Evolutionary conservation across 2,329 filamentous ascomycete species (phyloP), one percentile per base, ranked within the genome.

Genomic region (Cytospora mali): DNA sequence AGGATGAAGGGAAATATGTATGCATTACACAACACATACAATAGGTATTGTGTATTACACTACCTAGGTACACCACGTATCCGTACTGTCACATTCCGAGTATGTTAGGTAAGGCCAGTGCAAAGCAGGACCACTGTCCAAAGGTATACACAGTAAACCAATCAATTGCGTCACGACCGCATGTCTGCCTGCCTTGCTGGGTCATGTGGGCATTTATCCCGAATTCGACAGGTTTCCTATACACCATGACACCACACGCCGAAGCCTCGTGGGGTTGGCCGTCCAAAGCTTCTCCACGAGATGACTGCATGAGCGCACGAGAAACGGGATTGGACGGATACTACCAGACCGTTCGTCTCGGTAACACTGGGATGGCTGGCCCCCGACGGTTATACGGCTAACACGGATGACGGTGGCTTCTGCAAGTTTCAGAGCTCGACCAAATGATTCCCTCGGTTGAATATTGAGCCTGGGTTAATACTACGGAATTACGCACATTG

Each of bases 131-230:
- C 35, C 6, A 35, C 33, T 16, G n/a, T 35, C 14, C 33, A 31
- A 11, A 31, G 11, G 16, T 16, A 11, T 35, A 18, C 16, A 6
- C 33, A 18, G 48, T 2, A 50, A 46, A 21, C 46, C 48, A 33
- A 52, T 31, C 48, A 58, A 25, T 46, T 52, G 56, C 49, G 56
- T 59, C 56, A 59, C 56, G n/a, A 27, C 23, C 25, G 25, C 56
- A 6, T 25, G 29, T 52, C 23, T 35, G 23, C 42, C 6, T 39
- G 35, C 35, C 14, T 7, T 39, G 35, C 35, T 39, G 35, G 35
- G 35, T 33, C 56, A 58, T 42, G 56, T 48, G 25, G 3, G 31
- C 48, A 42, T 39, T n/a, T 49, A 58, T 58, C 29, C 49, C 14
- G 49, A 58, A 23, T 31, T 53, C 18, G 16, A 59, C 49, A 29